These are phyloP conservation scores for Senna tora DNA, from an alignment of 306 rosid species.

Conservation along the genomic window DNA sequence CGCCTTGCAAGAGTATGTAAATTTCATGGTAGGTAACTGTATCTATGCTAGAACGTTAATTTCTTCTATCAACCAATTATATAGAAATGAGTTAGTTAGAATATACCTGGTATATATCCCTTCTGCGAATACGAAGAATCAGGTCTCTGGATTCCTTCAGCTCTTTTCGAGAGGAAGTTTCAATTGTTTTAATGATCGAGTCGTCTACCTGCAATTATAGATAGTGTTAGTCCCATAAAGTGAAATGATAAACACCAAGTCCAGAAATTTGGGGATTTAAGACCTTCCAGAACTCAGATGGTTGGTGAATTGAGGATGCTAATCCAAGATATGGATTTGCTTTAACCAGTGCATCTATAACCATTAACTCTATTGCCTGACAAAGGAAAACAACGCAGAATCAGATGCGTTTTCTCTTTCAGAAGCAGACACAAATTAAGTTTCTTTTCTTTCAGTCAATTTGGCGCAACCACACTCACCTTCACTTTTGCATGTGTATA, in stretches of 20 bases:
- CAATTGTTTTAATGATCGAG: conserved; percentile 65
- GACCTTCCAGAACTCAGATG: conserved; percentile 93
- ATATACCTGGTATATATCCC: conserved; percentile 80
- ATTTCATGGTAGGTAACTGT: neutral
- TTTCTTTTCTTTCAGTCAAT: neutral
- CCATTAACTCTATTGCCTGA: conserved; percentile 92
- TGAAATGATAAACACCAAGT: conserved; percentile 31
- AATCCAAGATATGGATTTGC: conserved; percentile 63
- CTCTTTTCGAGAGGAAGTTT: conserved; percentile 56
- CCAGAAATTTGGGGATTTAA: conserved; percentile 26
- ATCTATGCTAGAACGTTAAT: neutral
- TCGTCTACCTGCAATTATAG: conserved; percentile 74
- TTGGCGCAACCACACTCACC: conserved; percentile 47
- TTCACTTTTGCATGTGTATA: conserved; percentile 90
- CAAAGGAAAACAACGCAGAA: conserved; percentile 25
- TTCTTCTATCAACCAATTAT: conserved; percentile 2
- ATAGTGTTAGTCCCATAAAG: conserved; percentile 10
- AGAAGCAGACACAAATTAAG: conserved; percentile 1
- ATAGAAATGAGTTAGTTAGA: conserved; percentile 10
- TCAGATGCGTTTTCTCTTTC: conserved; percentile 4
- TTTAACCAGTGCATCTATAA: conserved; percentile 69
- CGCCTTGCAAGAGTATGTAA: neutral
- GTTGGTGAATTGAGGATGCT: conserved; percentile 62
- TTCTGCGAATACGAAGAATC: conserved; percentile 72
- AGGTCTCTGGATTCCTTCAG: conserved; percentile 75